Conservation (phyloP, 495 filamentous ascomycete genomes). For the Penicillium malachiteum region DNA sequence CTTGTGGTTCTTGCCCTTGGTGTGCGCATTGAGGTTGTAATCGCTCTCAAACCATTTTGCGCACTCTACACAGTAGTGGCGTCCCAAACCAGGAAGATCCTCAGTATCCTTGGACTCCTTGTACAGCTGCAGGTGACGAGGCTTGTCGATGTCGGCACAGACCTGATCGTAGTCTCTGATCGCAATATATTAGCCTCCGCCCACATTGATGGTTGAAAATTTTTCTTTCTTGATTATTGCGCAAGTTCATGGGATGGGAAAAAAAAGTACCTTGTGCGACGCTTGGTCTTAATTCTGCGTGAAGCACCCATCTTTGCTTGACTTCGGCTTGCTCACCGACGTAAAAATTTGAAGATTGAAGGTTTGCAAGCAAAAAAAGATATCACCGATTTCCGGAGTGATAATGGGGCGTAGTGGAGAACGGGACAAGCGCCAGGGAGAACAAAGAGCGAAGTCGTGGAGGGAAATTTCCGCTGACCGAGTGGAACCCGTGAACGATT, state of each 20-base stretch:
- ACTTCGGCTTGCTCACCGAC: constrained; percentile 19
- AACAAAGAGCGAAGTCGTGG: constrained; percentile 13
- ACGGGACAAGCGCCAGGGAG: constrained; percentile 24
- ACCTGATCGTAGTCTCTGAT: constrained; percentile 85
- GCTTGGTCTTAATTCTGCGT: constrained; percentile 58
- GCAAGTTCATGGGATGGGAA: background rate
- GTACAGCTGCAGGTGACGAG: constrained; percentile 74
- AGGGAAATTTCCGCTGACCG: constrained; percentile 32
- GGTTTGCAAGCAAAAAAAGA: constrained; percentile 26
- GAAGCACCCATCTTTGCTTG: constrained; percentile 53
- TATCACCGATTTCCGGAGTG: constrained; percentile 47
- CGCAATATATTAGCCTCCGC: background rate
- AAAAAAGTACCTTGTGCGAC: constrained; percentile 52
- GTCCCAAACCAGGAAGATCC: constrained; percentile 81
- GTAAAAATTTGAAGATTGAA: constrained; percentile 9
- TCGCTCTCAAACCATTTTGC: constrained; percentile 95
- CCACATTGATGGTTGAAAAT: background rate
- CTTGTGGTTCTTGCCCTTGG: constrained; percentile 88
- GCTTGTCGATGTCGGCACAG: constrained; percentile 69
- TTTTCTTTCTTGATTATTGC: background rate
- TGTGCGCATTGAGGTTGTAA: constrained; percentile 69
- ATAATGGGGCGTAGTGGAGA: constrained; percentile 30
- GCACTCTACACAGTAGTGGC: constrained; percentile 88
- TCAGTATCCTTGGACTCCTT: constrained; percentile 77
- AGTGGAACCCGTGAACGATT: constrained; percentile 18